Percentiles rank a stretch among this genome's conserved stretches.
Evolutionary conservation across 805 yeast species (phyloP).

Genomic region (Pichia nakasei): DNA sequence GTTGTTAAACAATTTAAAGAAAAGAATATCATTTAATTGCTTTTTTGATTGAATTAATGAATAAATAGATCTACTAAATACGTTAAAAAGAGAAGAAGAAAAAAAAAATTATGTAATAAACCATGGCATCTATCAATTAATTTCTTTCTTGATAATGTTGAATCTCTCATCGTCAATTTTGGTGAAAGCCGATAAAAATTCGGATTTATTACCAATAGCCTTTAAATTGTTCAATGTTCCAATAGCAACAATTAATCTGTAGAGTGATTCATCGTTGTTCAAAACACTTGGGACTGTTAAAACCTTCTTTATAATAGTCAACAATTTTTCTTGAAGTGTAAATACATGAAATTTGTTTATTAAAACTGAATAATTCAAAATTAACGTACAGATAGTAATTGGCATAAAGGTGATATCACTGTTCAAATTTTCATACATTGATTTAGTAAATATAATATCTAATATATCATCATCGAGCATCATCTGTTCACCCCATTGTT

Average conservation of each 20-base stretch:
- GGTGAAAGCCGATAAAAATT: slow-evolving; percentile 8
- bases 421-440: slow-evolving; percentile 10
- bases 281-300: slow-evolving; percentile 10
- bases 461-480: slow-evolving; percentile 35
- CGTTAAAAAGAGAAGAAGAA: neutral
- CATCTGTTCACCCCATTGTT: slow-evolving; percentile 38
- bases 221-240: slow-evolving; percentile 44
- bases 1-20: slow-evolving; percentile 59
- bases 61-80: too few relatives aligned
- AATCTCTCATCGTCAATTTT: slow-evolving; percentile 15
- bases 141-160: slow-evolving; percentile 15
- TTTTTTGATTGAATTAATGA: too few relatives aligned
- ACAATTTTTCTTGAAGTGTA: slow-evolving; percentile 9
- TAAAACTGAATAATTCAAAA: slow-evolving; percentile 40
- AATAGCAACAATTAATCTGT: slow-evolving; percentile 50
- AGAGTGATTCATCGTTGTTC: slow-evolving; percentile 54
- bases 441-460: slow-evolving; percentile 27
- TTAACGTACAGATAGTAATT: slow-evolving; percentile 39
- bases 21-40: slow-evolving; percentile 26
- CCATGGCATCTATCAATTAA: neutral
- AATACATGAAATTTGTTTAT: slow-evolving; percentile 23
- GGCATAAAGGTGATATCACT: slow-evolving; percentile 21
- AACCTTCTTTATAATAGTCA: slow-evolving; percentile 5
- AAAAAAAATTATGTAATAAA: neutral
- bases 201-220: slow-evolving; percentile 6